phyloP scores from a whole-genome alignment of 352 stramenopile species.

The Globisporangium okanoganense region DNA sequence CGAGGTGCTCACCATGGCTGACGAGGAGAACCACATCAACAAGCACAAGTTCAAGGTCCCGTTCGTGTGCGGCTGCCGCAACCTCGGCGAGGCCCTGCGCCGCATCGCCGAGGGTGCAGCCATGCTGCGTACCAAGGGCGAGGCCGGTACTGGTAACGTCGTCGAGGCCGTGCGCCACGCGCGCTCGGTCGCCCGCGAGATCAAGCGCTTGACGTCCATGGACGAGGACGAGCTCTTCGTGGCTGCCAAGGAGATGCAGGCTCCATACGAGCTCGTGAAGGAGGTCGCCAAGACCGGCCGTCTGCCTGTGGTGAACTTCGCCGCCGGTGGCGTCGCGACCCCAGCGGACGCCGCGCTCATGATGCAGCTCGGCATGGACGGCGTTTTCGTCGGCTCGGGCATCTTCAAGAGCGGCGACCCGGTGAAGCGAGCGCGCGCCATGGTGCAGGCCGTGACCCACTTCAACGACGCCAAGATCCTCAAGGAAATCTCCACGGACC shows the following conservation, averaged over 20 bases:
- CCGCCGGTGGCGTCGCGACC: slow-evolving; percentile 96
- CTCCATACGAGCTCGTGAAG: slow-evolving; percentile 93
- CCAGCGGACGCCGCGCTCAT: slow-evolving; percentile 97
- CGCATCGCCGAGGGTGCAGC: slow-evolving; percentile 94
- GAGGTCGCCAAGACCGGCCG: slow-evolving; percentile 88
- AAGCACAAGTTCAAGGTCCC: slow-evolving; percentile 97
- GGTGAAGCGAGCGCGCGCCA: slow-evolving; percentile 92
- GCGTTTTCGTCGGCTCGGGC: slow-evolving; percentile 97
- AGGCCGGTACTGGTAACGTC: slow-evolving; percentile 98
- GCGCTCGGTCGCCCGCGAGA: slow-evolving; percentile 90
- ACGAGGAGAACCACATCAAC: slow-evolving; percentile 97
- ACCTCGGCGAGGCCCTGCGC: slow-evolving; percentile 96
- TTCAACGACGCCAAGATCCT: slow-evolving; percentile 97
- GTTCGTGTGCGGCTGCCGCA: slow-evolving; percentile 98
- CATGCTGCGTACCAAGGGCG: slow-evolving; percentile 98
- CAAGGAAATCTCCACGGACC: slow-evolving; percentile 93
- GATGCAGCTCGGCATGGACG: slow-evolving; percentile 99
- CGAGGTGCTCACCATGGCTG: slow-evolving; percentile 98
- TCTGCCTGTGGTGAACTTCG: slow-evolving; percentile 98
- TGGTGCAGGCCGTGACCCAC: slow-evolving; percentile 97
- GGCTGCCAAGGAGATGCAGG: slow-evolving; percentile 95
- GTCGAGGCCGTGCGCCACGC: slow-evolving; percentile 97
- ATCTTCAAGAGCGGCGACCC: slow-evolving; percentile 98
- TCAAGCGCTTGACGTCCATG: slow-evolving; percentile 90
- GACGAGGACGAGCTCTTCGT: slow-evolving; percentile 98